Base-by-base conservation (phyloP, 495 filamentous ascomycete species). In the Oleoguttula mirabilis region DNA sequence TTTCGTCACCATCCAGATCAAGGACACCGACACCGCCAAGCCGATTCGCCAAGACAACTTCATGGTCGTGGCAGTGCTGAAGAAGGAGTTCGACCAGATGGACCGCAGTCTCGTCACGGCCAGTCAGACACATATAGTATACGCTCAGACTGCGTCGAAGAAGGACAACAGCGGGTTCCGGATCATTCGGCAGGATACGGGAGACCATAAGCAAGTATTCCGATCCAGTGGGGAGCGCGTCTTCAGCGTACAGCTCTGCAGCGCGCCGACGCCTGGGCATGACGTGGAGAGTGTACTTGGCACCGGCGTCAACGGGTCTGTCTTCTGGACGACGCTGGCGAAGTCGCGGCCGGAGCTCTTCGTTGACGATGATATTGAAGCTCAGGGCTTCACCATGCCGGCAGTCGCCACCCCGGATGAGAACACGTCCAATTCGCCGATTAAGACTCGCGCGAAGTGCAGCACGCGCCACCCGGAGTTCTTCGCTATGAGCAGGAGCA, bases 61-160 rank as follows among this genome's bases (percentile, higher is more conserved):
- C 37, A 79, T 90, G 60, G 80, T 88, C 49, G 87, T 99, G 60
- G 88, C 88, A 28, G 77, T 84, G 30, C 70, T 95, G 40, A 93
- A 93, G 68, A 95, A 96, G 62, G 83, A 90, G 5, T 96, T 96
- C 52, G 92, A 99, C 60, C 92, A 96, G 60, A 75, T 92, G 36
- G 92, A 99, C 57, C 82, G 92, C 39, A 90, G 84, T 36, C 68
- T 99, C 32, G 86, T 85, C 22, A 78, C 87, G 2, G 88, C 88
- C 22, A 85, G 84, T n/a, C 80, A 81, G 49, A 77, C 79, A 11
- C 93, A 85, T 61, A 99, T 99, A 53, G 80, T 82, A 7, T 96
- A 95, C 57, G 85, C 85, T 22, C 39, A 37, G 21, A 32, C 34
- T 22, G 79, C 93, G 60, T 80, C 80, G 14, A 95, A 94, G 67